phyloP scores from a whole-genome alignment of 129 eudicot genomes.

The Flaveria bidentis region DNA sequence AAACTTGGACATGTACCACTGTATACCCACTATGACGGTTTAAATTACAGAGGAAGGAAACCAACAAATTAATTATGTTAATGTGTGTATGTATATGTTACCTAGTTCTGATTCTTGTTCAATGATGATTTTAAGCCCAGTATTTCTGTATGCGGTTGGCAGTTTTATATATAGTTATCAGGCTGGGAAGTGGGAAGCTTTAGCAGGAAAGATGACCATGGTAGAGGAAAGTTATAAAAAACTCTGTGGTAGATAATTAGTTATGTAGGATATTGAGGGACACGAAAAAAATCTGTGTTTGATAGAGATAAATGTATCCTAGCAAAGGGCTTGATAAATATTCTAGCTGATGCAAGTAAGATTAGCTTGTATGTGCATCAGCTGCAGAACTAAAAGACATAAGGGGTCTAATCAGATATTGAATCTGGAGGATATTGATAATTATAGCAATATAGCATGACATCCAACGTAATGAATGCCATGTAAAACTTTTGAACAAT shows the following conservation, averaged over 20 bases:
- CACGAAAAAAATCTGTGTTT: background rate
- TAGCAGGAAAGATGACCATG: background rate
- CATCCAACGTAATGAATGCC: no score
- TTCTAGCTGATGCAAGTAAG: background rate
- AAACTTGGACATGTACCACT: background rate
- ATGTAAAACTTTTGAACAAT: no score
- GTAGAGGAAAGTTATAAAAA: background rate
- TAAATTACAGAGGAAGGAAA: background rate
- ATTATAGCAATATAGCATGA: no score
- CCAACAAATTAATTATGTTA: background rate
- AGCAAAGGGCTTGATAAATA: background rate
- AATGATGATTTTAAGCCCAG: background rate
- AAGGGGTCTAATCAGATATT: background rate
- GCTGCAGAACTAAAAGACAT: background rate
- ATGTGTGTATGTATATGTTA: background rate
- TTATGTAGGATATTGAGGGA: background rate
- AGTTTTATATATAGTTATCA: background rate
- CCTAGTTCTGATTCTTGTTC: background rate
- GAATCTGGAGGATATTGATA: no score
- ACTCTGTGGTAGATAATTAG: background rate
- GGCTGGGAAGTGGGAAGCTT: background rate
- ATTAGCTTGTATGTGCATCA: background rate
- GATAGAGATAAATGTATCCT: background rate
- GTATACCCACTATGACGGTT: background rate
- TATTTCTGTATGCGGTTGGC: background rate